phyloP scores from a whole-genome alignment of 1,284 basidiomycete genomes.

The Trametes hirsuta region DNA sequence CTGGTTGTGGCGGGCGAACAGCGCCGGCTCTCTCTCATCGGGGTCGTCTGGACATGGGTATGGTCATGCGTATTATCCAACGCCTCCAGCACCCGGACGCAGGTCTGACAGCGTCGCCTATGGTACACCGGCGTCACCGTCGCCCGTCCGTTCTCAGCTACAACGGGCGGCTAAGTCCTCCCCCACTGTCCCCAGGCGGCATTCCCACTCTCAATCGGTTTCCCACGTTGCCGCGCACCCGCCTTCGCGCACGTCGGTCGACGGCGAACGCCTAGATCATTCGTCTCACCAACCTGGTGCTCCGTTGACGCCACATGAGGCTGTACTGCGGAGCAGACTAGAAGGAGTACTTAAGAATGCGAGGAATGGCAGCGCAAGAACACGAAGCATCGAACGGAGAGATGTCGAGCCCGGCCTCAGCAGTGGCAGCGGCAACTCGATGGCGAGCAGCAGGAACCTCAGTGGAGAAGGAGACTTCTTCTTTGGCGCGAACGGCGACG shows the following conservation, averaged over 20 bases:
- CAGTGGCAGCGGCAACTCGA: constrained; percentile 33
- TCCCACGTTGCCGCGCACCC: constrained; percentile 21
- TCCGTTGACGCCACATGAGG: constrained; percentile 52
- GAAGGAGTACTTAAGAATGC: constrained; percentile 51
- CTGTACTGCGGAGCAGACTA: constrained; percentile 55
- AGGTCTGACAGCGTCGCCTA: constrained; percentile 26
- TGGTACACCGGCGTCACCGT: constrained; percentile 31
- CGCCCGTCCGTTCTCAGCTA: constrained; percentile 30
- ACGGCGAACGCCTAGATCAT: constrained; percentile 22
- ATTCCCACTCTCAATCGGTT: constrained; percentile 23
- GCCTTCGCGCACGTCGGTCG: constrained; percentile 20
- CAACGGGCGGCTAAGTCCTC: constrained; percentile 33
- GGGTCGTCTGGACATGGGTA: constrained; percentile 26
- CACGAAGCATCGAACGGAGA: constrained; percentile 28
- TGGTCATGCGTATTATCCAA: constrained; percentile 10
- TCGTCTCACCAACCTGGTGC: constrained; percentile 4
- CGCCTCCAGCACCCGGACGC: constrained; percentile 7
- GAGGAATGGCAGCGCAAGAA: constrained; percentile 32
- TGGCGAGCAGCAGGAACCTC: constrained; percentile 37
- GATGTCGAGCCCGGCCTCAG: constrained; percentile 30
- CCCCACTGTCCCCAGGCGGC: constrained; percentile 25
- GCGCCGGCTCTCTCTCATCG: constrained; percentile 21
- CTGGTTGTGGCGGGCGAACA: constrained; percentile 26
- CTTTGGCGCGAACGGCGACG: constrained; percentile 32
- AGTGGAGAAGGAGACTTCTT: constrained; percentile 37